These are phyloP conservation scores for Lactuca sativa DNA, from an alignment of 129 eudicot genomes.

Conservation along the genomic window DNA sequence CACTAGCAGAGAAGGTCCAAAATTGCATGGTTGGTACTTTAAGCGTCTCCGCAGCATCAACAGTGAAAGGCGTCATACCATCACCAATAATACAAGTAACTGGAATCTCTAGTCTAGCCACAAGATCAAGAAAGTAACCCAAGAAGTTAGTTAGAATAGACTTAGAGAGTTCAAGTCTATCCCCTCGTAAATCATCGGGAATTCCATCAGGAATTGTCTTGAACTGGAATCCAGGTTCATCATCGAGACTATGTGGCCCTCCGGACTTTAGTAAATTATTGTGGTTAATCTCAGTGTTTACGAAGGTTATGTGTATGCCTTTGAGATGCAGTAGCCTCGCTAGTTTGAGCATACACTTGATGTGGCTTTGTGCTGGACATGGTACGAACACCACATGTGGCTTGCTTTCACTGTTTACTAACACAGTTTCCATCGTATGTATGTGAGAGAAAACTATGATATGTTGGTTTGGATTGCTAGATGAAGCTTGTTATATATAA, in stretches of 20 bases:
- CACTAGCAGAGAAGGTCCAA: constrained; percentile 14
- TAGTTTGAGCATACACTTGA: too few relatives aligned
- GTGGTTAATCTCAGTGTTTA: too few relatives aligned
- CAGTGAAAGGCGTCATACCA: constrained; percentile 9
- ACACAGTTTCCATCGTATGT: too few relatives aligned
- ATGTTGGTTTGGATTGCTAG: too few relatives aligned
- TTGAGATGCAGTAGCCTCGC: too few relatives aligned
- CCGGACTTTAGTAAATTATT: too few relatives aligned
- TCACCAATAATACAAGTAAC: constrained; percentile 11
- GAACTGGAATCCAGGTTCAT: background rate
- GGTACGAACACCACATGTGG: too few relatives aligned
- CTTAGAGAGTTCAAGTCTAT: background rate
- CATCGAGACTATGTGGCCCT: background rate
- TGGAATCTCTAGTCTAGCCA: background rate
- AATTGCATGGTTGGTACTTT: background rate
- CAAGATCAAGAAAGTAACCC: background rate
- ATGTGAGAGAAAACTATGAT: too few relatives aligned
- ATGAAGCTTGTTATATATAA: too few relatives aligned
- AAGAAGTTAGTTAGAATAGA: background rate
- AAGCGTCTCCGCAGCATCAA: background rate
- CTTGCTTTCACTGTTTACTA: too few relatives aligned
- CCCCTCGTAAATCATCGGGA: background rate
- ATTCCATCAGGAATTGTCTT: background rate
- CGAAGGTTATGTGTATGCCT: too few relatives aligned
- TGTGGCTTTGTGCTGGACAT: too few relatives aligned